Evolutionary conservation across 1,139 yeast genomes (phyloP), one percentile per base, ranked within the genome.

Genomic region (Suhomyces bokatorum): DNA sequence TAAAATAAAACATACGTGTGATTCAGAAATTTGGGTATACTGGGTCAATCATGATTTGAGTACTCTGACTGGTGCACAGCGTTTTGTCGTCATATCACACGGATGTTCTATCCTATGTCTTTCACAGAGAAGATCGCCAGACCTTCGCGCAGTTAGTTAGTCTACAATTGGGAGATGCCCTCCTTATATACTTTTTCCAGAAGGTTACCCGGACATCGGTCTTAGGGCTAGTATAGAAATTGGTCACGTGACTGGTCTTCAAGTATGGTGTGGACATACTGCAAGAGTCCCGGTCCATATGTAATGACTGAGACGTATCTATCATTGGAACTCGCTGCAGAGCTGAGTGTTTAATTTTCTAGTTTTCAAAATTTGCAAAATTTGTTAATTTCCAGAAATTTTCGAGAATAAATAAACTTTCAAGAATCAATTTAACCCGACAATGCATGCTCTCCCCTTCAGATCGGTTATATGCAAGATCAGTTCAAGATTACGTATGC

Each of bases 51-150:
- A 71, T 70, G 59, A 59, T 45, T 56, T 58, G 72, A 68, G 74
- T 68, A 67, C 71, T 71, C 77, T 70, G 77, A 70, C 76, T 71
- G 77, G 77, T 71, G 77, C 77, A 71, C 77, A 71, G 77, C 77
- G 73, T 68, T 64, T 69, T 69, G 75, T 70, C 75, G 59, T 70
- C 76, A 67, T 64, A 40, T 60, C 45, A 39, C 39, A 34, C 34
- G 14, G 24, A 29, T 37, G 43, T 45, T 46, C 41, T 35, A 48
- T 47, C 43, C 41, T 45, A 44, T 44, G 39, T 37, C 35, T 41
- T 44, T 41, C 43, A 32, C 43, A 40, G 34, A 27, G 43, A 47
- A 46, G 55, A 49, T 54, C 53, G 37, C 48, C 57, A 24, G 53
- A 54, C 55, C 54, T 50, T 50, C 40, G 31, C 32, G 44, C 12